phyloP scores from a whole-genome alignment of 2,329 filamentous ascomycete genomes.

The Tolypocladium ophioglossoides region DNA sequence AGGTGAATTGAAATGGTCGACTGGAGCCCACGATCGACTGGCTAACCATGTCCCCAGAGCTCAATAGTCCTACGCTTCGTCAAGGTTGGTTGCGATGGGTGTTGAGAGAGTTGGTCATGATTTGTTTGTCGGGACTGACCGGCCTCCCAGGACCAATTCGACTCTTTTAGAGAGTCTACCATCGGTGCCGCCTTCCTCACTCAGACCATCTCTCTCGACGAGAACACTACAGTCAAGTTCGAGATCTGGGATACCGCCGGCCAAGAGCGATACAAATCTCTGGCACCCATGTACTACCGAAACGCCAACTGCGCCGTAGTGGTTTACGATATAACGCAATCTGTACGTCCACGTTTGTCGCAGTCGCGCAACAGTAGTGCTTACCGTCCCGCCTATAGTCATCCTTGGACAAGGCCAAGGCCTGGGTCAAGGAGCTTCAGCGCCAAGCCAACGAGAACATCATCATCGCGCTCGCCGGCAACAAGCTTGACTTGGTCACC shows the following conservation, averaged over 20 bases:
- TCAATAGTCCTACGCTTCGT: constrained; percentile 97
- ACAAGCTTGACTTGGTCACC: constrained; percentile 93
- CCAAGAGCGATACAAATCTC: constrained; percentile 96
- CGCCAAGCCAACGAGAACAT: constrained; percentile 99
- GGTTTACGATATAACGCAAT: constrained; percentile 98
- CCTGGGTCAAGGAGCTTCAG: constrained; percentile 98
- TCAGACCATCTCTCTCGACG: constrained; percentile 96
- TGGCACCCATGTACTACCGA: constrained; percentile 98
- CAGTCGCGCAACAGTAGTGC: not conserved
- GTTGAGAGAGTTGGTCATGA: not conserved
- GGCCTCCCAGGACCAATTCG: constrained; percentile 79
- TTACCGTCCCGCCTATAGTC: constrained; percentile 43
- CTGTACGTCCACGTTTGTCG: constrained; percentile 49
- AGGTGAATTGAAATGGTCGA: constrained; percentile 44
- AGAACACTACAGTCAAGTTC: constrained; percentile 98
- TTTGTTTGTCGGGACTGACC: constrained; percentile 5
- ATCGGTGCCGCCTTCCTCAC: constrained; percentile 98
- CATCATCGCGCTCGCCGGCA: constrained; percentile 93
- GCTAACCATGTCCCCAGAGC: constrained; percentile 46
- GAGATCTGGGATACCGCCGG: constrained; percentile 99
- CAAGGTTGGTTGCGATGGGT: constrained; percentile 56
- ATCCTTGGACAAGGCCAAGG: constrained; percentile 96
- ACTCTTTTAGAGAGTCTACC: constrained; percentile 91
- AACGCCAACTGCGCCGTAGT: constrained; percentile 99
- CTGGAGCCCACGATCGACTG: not conserved